These are phyloP conservation scores for Asterophora parasitica DNA, from an alignment of 768 basidiomycete species.

Conservation along the genomic window DNA sequence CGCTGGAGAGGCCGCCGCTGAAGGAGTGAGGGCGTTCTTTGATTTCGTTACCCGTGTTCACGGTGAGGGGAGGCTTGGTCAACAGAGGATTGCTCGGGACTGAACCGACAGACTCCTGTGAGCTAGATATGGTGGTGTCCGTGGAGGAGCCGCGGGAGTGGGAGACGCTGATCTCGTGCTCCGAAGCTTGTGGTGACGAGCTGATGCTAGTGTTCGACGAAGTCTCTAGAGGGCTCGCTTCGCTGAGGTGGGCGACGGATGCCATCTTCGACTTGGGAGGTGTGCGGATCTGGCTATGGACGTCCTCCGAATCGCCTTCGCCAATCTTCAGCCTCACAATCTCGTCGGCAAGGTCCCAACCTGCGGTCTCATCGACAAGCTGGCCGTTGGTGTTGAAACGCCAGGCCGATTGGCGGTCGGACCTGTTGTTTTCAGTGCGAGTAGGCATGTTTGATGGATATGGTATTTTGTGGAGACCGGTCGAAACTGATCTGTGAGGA, in stretches of 20 bases:
- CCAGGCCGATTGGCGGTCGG: conserved; percentile 48
- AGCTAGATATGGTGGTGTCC: conserved; percentile 61
- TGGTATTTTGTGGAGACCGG: conserved; percentile 35
- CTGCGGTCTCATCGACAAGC: conserved; percentile 52
- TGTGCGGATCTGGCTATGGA: conserved; percentile 52
- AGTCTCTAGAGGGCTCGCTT: conserved; percentile 69
- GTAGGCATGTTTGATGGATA: conserved; percentile 38
- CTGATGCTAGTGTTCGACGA: conserved; percentile 67
- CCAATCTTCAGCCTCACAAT: conserved; percentile 69
- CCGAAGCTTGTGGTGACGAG: conserved; percentile 67
- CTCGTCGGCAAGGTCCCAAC: conserved; percentile 72
- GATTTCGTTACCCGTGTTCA: conserved; percentile 46
- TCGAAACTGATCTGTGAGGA: conserved; percentile 25
- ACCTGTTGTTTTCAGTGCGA: conserved; percentile 35
- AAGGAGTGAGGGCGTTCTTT: conserved; percentile 81
- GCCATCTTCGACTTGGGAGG: conserved; percentile 62
- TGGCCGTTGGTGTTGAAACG: conserved; percentile 60
- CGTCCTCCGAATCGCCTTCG: conserved; percentile 52
- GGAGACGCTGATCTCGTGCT: conserved; percentile 60
- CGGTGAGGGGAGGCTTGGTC: conserved; percentile 50
- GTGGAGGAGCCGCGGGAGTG: conserved; percentile 84
- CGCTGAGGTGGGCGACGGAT: conserved; percentile 53
- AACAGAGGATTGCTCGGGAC: conserved; percentile 54
- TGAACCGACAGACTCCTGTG: conserved; percentile 51
- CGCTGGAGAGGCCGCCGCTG: conserved; percentile 69